Conservation (phyloP, 108 stramenopile species). For the Nannochloropsis oceanica region DNA sequence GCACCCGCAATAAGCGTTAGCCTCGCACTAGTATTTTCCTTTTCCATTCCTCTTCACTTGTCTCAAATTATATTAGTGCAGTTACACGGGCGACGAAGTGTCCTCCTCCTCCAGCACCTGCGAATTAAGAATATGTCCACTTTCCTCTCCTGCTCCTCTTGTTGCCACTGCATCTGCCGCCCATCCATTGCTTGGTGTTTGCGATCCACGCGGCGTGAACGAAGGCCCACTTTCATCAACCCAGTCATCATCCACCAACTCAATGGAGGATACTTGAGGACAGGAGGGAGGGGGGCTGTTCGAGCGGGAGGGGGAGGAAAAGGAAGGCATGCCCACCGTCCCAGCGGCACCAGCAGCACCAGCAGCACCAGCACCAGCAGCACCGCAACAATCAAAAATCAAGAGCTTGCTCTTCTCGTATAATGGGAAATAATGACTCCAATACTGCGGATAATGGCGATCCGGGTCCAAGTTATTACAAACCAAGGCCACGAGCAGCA, state of each 20-base stretch:
- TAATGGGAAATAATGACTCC: neutral
- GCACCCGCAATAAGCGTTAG: too few species aligned
- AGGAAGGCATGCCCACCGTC: neutral
- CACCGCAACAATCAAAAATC: neutral
- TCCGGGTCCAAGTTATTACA: neutral
- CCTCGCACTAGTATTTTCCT: too few species aligned
- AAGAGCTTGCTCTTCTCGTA: neutral
- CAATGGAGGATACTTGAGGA: neutral
- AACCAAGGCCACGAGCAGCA: neutral
- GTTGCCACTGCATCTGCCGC: too few species aligned
- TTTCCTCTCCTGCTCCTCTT: neutral
- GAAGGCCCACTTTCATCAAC: too few species aligned
- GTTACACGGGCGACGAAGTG: neutral
- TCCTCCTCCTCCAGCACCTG: neutral
- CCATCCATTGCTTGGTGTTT: too few species aligned
- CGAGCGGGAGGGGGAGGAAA: neutral
- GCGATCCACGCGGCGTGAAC: too few species aligned
- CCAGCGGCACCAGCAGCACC: neutral
- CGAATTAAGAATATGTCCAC: neutral
- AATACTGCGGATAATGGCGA: neutral
- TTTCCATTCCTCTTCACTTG: too few species aligned
- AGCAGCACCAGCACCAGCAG: neutral
- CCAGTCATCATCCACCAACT: neutral
- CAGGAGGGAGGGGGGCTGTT: neutral
- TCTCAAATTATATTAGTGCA: neutral